These are phyloP conservation scores for Aspergillus sergii DNA, from an alignment of 2,329 filamentous ascomycete species.

Conservation along the genomic window DNA sequence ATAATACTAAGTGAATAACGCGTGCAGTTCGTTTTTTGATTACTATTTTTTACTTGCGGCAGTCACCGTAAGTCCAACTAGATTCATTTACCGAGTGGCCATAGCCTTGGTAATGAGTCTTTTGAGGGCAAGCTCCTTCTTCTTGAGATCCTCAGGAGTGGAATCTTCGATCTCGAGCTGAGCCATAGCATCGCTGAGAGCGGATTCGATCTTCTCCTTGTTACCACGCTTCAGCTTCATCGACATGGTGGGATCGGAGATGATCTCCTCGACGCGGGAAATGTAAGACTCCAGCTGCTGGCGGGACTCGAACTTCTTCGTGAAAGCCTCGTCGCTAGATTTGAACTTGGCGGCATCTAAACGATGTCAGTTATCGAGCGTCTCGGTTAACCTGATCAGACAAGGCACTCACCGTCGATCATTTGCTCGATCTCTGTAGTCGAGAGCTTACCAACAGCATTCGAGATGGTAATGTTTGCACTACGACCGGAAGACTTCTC, in stretches of 20 bases:
- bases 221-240: constrained; percentile 98
- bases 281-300: constrained; percentile 99
- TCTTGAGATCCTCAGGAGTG: constrained; percentile 92
- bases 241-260: constrained; percentile 92
- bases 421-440: constrained; percentile 95
- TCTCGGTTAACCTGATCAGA: not conserved
- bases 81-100: constrained; percentile 75
- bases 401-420: constrained; percentile 69
- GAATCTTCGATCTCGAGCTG: constrained; percentile 96
- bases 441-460: constrained; percentile 98
- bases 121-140: constrained; percentile 99
- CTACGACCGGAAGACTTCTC: constrained; percentile 98
- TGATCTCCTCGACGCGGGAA: constrained; percentile 96
- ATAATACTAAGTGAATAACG: constrained; percentile 15
- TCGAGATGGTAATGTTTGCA: constrained; percentile 99
- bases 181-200: constrained; percentile 95
- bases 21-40: constrained; percentile 2
- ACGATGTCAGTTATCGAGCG: not conserved
- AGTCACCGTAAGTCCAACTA: not conserved
- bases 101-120: constrained; percentile 97
- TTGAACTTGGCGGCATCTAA: constrained; percentile 96
- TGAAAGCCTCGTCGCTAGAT: constrained; percentile 95
- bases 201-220: constrained; percentile 99
- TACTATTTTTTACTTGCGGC: not conserved
- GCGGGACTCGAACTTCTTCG: constrained; percentile 98